Evolutionary conservation across 306 rosid genomes (phyloP), one percentile per base, ranked within the genome.

Genomic region (Begonia loranthoides): DNA sequence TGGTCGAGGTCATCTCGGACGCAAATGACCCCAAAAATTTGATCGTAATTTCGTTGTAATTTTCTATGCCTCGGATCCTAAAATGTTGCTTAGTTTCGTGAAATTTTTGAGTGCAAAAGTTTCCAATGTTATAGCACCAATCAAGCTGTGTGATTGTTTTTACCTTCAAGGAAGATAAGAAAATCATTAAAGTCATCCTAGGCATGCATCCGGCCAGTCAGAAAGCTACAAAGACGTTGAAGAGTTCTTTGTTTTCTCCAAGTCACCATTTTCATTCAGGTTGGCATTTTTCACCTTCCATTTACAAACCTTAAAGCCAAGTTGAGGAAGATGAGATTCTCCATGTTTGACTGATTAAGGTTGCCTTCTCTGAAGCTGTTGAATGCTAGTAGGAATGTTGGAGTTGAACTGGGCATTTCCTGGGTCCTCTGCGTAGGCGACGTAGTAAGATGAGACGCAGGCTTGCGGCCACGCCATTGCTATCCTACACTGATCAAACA

Each of bases 381-480:
- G 74, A 59, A 81, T 50, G n/a, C 75, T 84, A 17, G 12, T 58
- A 12, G 82, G 86, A 17, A 88, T 77, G 9, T 80, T 79, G 0
- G 75, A 49, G 54, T 77, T 84, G 41, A 81, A 81, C 19, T 24
- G 69, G 39, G 50, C 38, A 55, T 57, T 64, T 16, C 54, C 57
- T 16, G 80, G 83, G 33, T 88, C 73, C 54, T 76, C 89, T 33
- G 83, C 77, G 6, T 70, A 88, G 16, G 79, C 88, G 13, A 88
- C 88, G 6, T 88, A 81, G 79, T 88, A 88, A 55, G 93, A 82
- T 0, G 61, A 69, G 54, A 88, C 73, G 17, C 88, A 72, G 60
- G 96, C 96, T 55, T 88, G 94, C 12, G 65, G 81, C 93, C 93
- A 84, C n/a, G 95, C 86, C 80, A 88, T 59, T 10, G 78, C 84